A percentile compares a stretch with the other conserved stretches of the same genome.
These are phyloP conservation scores for Russula foetens DNA, from an alignment of 768 basidiomycete species.

Conservation along the genomic window DNA sequence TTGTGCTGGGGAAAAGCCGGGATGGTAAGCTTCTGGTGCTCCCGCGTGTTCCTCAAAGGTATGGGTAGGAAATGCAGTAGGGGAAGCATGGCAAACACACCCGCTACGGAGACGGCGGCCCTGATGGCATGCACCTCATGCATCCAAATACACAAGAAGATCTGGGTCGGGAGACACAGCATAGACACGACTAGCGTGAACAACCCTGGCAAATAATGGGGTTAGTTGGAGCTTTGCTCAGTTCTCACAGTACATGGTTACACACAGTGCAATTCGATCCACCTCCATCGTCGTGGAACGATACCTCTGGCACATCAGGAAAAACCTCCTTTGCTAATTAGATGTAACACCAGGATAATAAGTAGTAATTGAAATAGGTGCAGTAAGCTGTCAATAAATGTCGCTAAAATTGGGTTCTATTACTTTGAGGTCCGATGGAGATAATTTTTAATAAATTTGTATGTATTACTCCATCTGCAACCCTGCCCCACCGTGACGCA, in stretches of 20 bases:
- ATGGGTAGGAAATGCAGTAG: constrained; percentile 11
- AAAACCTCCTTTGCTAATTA: too few relatives aligned
- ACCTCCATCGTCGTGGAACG: constrained; percentile 1
- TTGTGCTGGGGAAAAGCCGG: not conserved
- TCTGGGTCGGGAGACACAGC: constrained; percentile 7
- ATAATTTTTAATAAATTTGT: too few relatives aligned
- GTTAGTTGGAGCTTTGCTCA: too few relatives aligned
- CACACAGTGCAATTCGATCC: constrained; percentile 11
- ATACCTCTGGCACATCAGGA: too few relatives aligned
- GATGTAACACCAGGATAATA: too few relatives aligned
- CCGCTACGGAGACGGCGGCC: not conserved
- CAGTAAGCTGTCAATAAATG: too few relatives aligned
- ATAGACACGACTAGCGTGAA: constrained; percentile 9
- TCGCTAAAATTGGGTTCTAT: too few relatives aligned
- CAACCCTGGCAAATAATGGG: not conserved
- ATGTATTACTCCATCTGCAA: too few relatives aligned
- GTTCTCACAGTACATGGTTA: too few relatives aligned
- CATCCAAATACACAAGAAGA: constrained; percentile 14
- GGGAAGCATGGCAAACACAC: constrained; percentile 11
- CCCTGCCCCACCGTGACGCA: too few relatives aligned
- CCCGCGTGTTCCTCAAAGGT: not conserved
- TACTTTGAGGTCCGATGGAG: too few relatives aligned
- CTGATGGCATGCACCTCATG: not conserved
- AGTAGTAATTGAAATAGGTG: too few relatives aligned
- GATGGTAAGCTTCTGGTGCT: not conserved